Conservation (phyloP, 768 basidiomycete genomes). For the Lenzites betulinus region DNA sequence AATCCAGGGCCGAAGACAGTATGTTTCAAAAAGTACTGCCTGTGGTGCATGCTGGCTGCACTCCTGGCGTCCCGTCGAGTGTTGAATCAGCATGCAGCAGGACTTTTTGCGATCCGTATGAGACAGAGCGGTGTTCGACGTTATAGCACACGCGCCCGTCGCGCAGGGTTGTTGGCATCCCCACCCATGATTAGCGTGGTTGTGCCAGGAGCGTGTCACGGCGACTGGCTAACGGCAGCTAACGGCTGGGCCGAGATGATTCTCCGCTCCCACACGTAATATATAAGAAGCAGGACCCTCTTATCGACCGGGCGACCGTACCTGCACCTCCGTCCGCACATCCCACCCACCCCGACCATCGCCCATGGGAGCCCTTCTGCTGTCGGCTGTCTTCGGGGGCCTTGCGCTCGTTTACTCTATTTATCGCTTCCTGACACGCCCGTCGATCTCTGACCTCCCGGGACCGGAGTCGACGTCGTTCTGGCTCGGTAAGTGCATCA, state of each 20-base stretch:
- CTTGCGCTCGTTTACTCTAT: constrained; percentile 17
- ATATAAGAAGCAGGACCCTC: constrained; percentile 8
- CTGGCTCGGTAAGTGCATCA: constrained; percentile 41
- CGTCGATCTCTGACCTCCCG: constrained; percentile 47
- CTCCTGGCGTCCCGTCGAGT: no score
- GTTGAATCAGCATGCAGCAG: no score
- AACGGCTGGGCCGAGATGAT: neutral
- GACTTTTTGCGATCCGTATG: no score
- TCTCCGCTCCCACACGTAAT: constrained; percentile 16
- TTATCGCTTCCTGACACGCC: constrained; percentile 29
- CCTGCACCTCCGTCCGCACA: neutral
- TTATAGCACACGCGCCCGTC: constrained; percentile 3
- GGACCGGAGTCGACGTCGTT: constrained; percentile 54
- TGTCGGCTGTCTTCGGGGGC: constrained; percentile 8
- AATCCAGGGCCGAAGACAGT: no score
- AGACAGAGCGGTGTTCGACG: no score
- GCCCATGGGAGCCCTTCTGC: constrained; percentile 7
- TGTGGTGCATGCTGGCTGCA: no score
- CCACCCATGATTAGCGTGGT: constrained; percentile 10
- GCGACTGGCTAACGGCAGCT: neutral
- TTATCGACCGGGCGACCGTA: neutral
- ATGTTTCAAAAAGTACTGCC: no score
- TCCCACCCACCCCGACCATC: neutral
- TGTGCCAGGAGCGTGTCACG: constrained; percentile 4
- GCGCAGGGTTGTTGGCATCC: neutral